A percentile compares a stretch with the other conserved stretches of the same genome.
Evolutionary conservation across 164 flowering plant genomes (phyloP).

Genomic region (Amborella trichopoda): DNA sequence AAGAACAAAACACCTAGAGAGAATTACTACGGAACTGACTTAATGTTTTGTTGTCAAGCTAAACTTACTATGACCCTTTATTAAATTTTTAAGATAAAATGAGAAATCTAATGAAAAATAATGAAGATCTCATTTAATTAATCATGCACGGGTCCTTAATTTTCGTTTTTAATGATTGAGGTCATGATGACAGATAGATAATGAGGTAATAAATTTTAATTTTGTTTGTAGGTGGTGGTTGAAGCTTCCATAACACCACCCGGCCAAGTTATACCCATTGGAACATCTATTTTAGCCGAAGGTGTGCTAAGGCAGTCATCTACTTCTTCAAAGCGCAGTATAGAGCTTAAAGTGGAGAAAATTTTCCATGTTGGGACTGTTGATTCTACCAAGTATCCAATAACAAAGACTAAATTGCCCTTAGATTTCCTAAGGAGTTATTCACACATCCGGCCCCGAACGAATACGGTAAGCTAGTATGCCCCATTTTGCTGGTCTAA

Average conservation of each 20-base stretch:
- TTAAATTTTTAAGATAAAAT: no score
- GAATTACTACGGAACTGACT: no score
- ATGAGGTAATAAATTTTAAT: not conserved
- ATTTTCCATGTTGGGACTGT: slow-evolving; percentile 66
- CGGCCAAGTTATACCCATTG: slow-evolving; percentile 32
- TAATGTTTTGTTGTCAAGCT: no score
- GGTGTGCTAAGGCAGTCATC: slow-evolving; percentile 45
- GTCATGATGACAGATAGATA: no score
- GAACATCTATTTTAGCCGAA: slow-evolving; percentile 75
- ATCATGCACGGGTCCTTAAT: no score
- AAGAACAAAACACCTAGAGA: no score
- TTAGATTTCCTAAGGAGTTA: slow-evolving; percentile 37
- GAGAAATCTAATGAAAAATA: no score
- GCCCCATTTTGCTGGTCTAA: no score
- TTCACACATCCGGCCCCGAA: slow-evolving; percentile 69
- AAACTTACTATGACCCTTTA: no score
- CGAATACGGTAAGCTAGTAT: slow-evolving; percentile 84
- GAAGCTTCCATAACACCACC: slow-evolving; percentile 40
- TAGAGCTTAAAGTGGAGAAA: slow-evolving; percentile 64
- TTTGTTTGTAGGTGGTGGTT: slow-evolving; percentile 43
- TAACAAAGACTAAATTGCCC: slow-evolving; percentile 54
- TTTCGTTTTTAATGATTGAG: no score
- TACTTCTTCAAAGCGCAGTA: slow-evolving; percentile 25
- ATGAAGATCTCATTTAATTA: no score
- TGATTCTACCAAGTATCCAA: slow-evolving; percentile 45